phyloP scores from a whole-genome alignment of 1,284 basidiomycete genomes.

The Hypsizygus ulmarius region DNA sequence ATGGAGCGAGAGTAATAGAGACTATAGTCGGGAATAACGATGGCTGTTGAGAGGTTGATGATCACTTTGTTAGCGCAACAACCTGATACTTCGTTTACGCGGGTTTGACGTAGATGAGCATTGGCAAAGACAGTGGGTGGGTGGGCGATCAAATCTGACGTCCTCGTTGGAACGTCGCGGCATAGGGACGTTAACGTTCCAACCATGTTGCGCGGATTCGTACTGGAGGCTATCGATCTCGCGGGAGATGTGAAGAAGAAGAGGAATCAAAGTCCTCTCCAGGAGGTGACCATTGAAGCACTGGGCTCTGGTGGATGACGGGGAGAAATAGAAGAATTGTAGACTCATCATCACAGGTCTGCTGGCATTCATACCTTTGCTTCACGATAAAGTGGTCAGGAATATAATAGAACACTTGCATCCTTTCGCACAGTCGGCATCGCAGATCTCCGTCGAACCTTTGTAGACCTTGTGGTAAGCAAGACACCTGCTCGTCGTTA shows the following conservation, averaged over 20 bases:
- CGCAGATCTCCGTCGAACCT: not conserved
- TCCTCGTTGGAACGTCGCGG: conserved; percentile 16
- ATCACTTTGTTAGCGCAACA: conserved; percentile 41
- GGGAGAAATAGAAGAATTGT: conserved; percentile 10
- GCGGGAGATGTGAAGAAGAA: conserved; percentile 7
- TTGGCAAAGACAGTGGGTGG: conserved; percentile 17
- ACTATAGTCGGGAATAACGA: conserved; percentile 49
- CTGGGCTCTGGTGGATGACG: conserved; percentile 11
- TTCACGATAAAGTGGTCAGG: conserved; percentile 16
- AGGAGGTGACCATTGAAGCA: conserved; percentile 27
- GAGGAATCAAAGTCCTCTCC: conserved; percentile 26
- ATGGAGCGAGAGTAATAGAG: conserved; percentile 45
- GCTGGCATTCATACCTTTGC: conserved; percentile 10
- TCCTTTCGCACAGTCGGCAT: conserved; percentile 5
- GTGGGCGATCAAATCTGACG: conserved; percentile 8
- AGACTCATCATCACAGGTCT: conserved; percentile 21
- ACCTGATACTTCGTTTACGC: conserved; percentile 28
- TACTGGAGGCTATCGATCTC: conserved; percentile 1
- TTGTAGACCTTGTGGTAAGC: not conserved
- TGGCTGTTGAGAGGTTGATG: conserved; percentile 46
- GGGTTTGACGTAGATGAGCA: conserved; percentile 26
- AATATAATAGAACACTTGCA: conserved; percentile 10
- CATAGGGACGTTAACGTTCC: conserved; percentile 19
- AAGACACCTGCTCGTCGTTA: not conserved
- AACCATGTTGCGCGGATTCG: conserved; percentile 12